Conservation (phyloP, 1,284 basidiomycete genomes). For the Irpex lacteus region DNA sequence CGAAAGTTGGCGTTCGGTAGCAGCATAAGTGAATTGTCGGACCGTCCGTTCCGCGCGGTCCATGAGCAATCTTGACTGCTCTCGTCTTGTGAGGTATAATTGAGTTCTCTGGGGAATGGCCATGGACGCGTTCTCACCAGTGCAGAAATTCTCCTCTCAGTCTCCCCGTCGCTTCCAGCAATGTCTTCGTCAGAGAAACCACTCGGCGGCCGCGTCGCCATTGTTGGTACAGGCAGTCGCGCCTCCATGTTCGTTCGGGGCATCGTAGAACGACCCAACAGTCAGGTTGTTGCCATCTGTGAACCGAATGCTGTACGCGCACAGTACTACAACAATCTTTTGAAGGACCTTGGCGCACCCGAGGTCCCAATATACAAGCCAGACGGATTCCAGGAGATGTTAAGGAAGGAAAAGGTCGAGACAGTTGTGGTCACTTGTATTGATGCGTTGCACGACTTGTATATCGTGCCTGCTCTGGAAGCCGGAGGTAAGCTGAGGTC, state of each 20-base stretch:
- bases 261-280: slow-evolving; percentile 37
- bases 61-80: background rate
- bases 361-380: slow-evolving; percentile 40
- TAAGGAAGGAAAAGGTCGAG: slow-evolving; percentile 45
- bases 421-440: slow-evolving; percentile 51
- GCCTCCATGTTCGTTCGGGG: slow-evolving; percentile 44
- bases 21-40: background rate
- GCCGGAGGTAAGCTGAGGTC: slow-evolving; percentile 31
- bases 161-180: background rate
- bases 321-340: slow-evolving; percentile 43
- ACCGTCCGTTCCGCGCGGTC: background rate
- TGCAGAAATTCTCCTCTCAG: background rate
- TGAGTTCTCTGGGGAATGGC: background rate
- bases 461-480: slow-evolving; percentile 44
- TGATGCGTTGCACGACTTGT: slow-evolving; percentile 48
- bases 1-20: no score
- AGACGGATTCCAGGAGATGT: slow-evolving; percentile 46
- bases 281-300: slow-evolving; percentile 44
- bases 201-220: slow-evolving; percentile 36
- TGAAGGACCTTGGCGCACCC: slow-evolving; percentile 36
- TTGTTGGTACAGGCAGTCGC: slow-evolving; percentile 41
- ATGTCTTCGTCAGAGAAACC: slow-evolving; percentile 18
- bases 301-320: slow-evolving; percentile 48
- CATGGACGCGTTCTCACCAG: background rate
- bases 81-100: background rate